Evolutionary conservation across 2,329 filamentous ascomycete species (phyloP), one percentile per base, ranked within the genome.

Genomic region (Talaromyces albobiverticillius): DNA sequence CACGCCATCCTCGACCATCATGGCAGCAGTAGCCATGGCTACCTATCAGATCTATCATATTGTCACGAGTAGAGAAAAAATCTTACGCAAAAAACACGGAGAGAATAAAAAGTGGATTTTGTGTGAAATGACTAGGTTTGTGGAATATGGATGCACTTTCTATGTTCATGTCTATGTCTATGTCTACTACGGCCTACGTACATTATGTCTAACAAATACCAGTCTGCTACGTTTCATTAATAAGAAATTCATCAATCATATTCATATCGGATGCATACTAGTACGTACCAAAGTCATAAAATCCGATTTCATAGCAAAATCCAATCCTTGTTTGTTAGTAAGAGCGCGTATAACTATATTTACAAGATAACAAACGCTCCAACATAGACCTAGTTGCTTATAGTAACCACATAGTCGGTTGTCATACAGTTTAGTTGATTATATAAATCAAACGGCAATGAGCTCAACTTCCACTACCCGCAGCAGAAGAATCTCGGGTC

Each of bases 401-500:
- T 7, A 16, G 14, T 18, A 36, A 36, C 32, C 32, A 13, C 32
- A 7, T 16, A 36, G 32, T 36, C 32, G 2, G 32, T 18, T 36
- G 16, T 16, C 16, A 36, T 36, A n/a, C n/a, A n/a, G n/a, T n/a
- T n/a, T n/a, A n/a, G n/a, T n/a, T n/a, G n/a, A n/a, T n/a, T n/a
- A 40, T 40, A 20, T 22, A 40, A 4, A 40, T 18, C 20, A 16
- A 22, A 16, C 5, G 9, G 18, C 6, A 38, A n/a, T 7, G 3
- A 9, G 4, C 36, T 40, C 5, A 40, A 22, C 20, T 40, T 22
- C 25, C 57, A 66, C 10, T 60, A 65, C 5, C 72, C 68, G 47
- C 70, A 70, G 40, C 48, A 4, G 42, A 42, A 25, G 46, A 50
- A 31, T 42, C 47, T 20, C 47, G 65, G 18, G 40, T 71, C 48